Conservation (phyloP, 306 rosid species). For the Hylodesmum podocarpum region DNA sequence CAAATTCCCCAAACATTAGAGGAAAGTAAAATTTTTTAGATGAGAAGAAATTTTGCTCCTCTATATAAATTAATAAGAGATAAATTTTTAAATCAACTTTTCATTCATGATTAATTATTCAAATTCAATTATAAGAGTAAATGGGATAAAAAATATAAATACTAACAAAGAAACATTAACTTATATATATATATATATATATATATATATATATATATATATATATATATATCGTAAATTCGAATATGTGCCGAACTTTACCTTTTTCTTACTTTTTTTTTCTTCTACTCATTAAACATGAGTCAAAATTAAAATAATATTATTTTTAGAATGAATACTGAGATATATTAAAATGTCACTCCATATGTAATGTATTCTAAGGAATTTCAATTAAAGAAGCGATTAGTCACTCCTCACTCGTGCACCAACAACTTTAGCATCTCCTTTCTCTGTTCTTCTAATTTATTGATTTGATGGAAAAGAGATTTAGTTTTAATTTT, state of each 20-base stretch:
- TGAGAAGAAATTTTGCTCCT: no score
- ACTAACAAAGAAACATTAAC: background rate
- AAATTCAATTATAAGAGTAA: background rate
- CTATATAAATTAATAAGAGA: background rate
- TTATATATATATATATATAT: background rate
- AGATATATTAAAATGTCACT: conserved; percentile 15
- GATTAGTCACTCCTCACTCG: conserved; percentile 6
- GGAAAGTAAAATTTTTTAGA: no score
- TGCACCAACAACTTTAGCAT: conserved; percentile 13
- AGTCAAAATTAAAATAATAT: background rate
- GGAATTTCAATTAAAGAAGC: conserved; percentile 18
- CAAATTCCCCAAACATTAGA: no score
- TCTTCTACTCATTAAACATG: background rate
- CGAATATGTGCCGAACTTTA: background rate
- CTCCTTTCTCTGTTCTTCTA: background rate
- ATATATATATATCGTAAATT: background rate
- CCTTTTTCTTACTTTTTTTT: background rate
- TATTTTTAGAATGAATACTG: background rate
- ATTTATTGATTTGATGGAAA: conserved; percentile 20
- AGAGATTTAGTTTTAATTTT: background rate
- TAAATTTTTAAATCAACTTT: background rate
- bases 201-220: background rate
- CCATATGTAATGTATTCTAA: conserved; percentile 10
- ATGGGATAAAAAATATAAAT: background rate
- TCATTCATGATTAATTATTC: background rate